Evolutionary conservation across 805 yeast species (phyloP).

Genomic region (Kluyveromyces siamensis): DNA sequence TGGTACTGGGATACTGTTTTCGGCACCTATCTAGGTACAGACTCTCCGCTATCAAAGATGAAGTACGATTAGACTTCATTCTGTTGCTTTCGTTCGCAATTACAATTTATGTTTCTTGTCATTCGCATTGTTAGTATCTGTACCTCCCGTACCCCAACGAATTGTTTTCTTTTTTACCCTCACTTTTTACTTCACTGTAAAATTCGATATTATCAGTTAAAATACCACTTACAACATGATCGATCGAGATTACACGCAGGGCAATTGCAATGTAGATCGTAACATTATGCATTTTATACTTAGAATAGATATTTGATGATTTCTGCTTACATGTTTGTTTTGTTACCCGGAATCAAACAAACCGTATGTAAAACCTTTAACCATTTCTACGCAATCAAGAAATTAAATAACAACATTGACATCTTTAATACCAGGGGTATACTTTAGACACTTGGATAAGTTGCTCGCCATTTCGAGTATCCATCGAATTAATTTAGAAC

Average conservation of each 20-base stretch:
- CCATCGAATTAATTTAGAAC: background rate
- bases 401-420: no score
- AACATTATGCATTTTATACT: background rate
- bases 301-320: no score
- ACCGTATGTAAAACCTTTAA: background rate
- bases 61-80: conserved; percentile 20
- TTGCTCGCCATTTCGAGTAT: no score
- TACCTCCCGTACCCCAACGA: no score
- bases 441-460: no score
- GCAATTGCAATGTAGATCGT: background rate
- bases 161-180: no score
- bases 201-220: background rate
- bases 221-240: no score
- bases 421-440: no score
- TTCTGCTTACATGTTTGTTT: background rate
- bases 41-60: conserved; percentile 29
- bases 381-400: background rate
- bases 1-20: conserved; percentile 91
- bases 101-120: no score
- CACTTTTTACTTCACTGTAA: no score
- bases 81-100: no score
- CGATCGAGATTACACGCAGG: background rate
- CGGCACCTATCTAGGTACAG: conserved; percentile 59
- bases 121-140: no score
- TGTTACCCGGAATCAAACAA: background rate